Base-by-base conservation (phyloP, 2,329 filamentous ascomycete species). In the Cercospora nicotianae region DNA sequence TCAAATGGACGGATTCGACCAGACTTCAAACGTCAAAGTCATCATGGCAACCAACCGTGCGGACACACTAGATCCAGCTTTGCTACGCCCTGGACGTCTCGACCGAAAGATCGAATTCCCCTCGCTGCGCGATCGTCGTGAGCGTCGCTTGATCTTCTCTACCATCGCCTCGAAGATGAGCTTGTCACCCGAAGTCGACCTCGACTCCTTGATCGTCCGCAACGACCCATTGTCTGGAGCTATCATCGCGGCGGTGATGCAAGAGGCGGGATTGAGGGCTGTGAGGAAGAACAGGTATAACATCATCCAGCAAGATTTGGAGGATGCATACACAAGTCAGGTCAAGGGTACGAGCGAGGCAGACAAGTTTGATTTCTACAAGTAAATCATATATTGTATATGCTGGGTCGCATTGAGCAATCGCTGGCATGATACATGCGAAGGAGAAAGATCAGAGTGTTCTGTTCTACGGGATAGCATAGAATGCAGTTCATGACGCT, bases 21-120 rank as follows among this genome's bases (percentile, higher is more conserved):
- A 99, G 82, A 97, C 93, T 0, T 92, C 93, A 80, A 99, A 99
- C 81, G 95, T 99, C 82, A 99, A 99, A 85, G 95, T 99, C 79
- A 99, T 99, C 83, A 99, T 99, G 95, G 95, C 95, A 73, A 99
- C 95, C 74, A 99, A 99, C 85, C 91, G 95, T 79, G 94, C 95
- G 73, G 95, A 98, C 81, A 99, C 95, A 6, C 87, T 99, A 72
- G 95, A 99, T 79, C 95, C 95, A 16, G 95, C 95, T 51, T 87
- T 99, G 70, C 88, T 99, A 69, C 93, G 95, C 76, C 95, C 95
- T 33, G 95, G 95, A 73, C 93, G 95, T 84, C 86, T 99, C 67
- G 95, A 99, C 82, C 88, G 95, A 78, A 99, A 99, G 87, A 99
- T 99, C 73, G 95, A 99, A 81, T 99, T 99, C 81, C 95, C 95